phyloP scores from a whole-genome alignment of 805 yeast species.

The Cyberlindnera xishuangbannaensis region DNA sequence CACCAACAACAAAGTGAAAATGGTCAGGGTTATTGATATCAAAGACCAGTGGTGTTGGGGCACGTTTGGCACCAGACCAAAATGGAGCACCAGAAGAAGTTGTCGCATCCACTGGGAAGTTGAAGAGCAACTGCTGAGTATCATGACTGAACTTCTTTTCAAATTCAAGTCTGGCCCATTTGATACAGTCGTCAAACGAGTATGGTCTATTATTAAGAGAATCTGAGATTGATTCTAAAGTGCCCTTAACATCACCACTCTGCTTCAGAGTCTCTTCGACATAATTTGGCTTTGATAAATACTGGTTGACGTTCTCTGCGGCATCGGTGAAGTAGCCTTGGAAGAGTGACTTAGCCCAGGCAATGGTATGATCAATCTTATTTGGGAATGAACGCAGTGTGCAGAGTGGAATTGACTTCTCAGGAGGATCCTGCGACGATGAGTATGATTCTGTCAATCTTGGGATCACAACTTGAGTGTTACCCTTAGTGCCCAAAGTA shows the following conservation, averaged over 20 bases:
- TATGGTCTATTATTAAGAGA: constrained; percentile 79
- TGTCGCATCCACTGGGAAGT: constrained; percentile 91
- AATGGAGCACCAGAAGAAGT: constrained; percentile 89
- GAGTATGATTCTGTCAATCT: constrained; percentile 92
- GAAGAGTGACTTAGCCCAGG: constrained; percentile 96
- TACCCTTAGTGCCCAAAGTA: constrained; percentile 97
- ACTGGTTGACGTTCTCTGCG: constrained; percentile 91
- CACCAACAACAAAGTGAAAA: constrained; percentile 77
- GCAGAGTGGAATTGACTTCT: constrained; percentile 94
- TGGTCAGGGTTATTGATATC: constrained; percentile 75
- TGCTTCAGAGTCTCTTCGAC: constrained; percentile 89
- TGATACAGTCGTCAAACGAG: constrained; percentile 87
- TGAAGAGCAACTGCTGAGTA: constrained; percentile 82
- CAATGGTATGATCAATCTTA: constrained; percentile 97
- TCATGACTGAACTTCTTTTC: constrained; percentile 82
- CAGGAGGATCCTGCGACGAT: constrained; percentile 97
- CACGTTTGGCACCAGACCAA: constrained; percentile 98
- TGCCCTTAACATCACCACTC: constrained; percentile 84
- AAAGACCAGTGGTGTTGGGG: constrained; percentile 81
- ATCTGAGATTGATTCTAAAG: constrained; percentile 72
- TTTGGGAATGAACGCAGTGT: constrained; percentile 96
- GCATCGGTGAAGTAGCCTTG: constrained; percentile 86
- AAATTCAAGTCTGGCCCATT: constrained; percentile 91
- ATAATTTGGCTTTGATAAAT: constrained; percentile 85
- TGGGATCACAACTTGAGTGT: constrained; percentile 95